phyloP scores from a whole-genome alignment of 2,329 filamentous ascomycete species.

The Lasiodiplodia theobromae region DNA sequence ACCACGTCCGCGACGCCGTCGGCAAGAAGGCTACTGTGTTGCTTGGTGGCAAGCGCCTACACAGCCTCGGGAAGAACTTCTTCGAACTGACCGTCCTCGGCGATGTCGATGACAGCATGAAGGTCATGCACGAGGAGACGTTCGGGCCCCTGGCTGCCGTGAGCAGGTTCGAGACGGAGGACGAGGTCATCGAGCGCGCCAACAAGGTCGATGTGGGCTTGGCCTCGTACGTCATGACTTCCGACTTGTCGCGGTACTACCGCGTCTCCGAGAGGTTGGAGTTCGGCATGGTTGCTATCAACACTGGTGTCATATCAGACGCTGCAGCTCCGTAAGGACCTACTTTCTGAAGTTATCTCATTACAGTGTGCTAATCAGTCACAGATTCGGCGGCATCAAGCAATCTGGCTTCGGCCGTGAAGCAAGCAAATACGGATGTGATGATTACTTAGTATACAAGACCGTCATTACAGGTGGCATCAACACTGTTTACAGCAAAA shows the following conservation, averaged over 20 bases:
- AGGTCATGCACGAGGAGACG: conserved; percentile 47
- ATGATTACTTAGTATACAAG: not conserved
- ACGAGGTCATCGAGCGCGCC: conserved; percentile 46
- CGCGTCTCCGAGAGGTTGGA: conserved; percentile 39
- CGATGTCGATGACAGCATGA: conserved; percentile 42
- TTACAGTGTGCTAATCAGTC: not conserved
- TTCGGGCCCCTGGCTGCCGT: conserved; percentile 48
- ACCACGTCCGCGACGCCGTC: not conserved
- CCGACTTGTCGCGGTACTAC: conserved; percentile 46
- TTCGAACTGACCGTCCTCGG: conserved; percentile 40
- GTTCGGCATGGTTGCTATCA: conserved; percentile 44
- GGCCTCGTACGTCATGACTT: conserved; percentile 49
- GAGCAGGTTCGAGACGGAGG: conserved; percentile 46
- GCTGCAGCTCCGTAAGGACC: not conserved
- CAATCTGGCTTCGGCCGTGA: not conserved
- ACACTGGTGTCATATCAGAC: conserved; percentile 31
- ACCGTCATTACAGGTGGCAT: not conserved
- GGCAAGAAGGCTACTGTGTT: not conserved
- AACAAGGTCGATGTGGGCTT: conserved; percentile 49
- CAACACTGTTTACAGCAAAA: not conserved
- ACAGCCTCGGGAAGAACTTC: not conserved
- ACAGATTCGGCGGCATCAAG: conserved; percentile 3
- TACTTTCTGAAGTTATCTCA: not conserved
- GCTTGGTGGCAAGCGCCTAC: not conserved
- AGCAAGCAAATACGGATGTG: not conserved